Conservation (phyloP, 2,329 filamentous ascomycete species). For the Pyrenochaeta sp. region DNA sequence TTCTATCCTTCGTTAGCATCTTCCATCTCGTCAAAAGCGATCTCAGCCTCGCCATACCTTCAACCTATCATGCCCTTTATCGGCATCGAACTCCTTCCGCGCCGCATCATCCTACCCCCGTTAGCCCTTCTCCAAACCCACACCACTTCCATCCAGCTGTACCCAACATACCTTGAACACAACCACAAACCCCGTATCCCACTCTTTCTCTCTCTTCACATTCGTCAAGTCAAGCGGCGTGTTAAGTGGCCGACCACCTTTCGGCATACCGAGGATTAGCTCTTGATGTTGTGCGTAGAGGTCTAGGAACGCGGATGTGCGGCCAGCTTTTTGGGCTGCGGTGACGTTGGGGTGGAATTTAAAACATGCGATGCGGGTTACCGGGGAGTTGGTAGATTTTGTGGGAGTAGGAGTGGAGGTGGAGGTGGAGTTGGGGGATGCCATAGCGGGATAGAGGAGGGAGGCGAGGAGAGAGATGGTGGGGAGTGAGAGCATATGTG, state of each 20-base stretch:
- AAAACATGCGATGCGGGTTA: constrained; percentile 37
- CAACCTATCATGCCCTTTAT: constrained; percentile 32
- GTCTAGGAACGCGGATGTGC: constrained; percentile 31
- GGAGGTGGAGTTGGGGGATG: constrained; percentile 1
- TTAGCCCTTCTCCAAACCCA: not conserved
- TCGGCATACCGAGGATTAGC: constrained; percentile 21
- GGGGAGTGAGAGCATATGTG: not conserved
- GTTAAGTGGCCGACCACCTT: constrained; percentile 30
- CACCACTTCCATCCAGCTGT: not conserved
- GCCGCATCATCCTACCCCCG: constrained; percentile 25
- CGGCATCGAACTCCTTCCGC: constrained; percentile 30
- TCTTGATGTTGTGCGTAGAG: constrained; percentile 31
- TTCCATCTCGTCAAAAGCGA: not conserved
- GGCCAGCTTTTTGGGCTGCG: constrained; percentile 27
- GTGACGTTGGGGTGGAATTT: constrained; percentile 27
- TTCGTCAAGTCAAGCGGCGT: constrained; percentile 32
- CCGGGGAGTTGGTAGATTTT: not conserved
- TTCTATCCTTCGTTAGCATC: constrained; percentile 13
- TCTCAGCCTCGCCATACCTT: constrained; percentile 23
- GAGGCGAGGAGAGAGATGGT: not conserved
- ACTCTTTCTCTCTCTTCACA: constrained; percentile 30
- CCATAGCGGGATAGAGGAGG: constrained; percentile 3
- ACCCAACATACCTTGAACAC: constrained; percentile 31
- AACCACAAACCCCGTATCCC: constrained; percentile 39
- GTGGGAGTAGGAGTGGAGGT: not conserved